Conservation (phyloP, 2,329 filamentous ascomycete species). For the Calonectria henricotiae region DNA sequence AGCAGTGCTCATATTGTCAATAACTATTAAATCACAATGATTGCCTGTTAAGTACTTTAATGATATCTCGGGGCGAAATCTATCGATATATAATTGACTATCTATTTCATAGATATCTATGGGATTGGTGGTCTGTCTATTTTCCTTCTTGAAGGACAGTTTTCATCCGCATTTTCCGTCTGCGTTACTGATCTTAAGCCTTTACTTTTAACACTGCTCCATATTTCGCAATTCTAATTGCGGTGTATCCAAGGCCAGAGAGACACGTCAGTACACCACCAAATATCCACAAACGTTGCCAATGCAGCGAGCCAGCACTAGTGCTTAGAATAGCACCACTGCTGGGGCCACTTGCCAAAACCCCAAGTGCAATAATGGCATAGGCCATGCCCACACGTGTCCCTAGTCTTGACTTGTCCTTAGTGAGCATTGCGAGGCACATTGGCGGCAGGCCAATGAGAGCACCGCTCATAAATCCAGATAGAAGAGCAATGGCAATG, state of each 20-base stretch:
- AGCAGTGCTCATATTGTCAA: too few relatives aligned
- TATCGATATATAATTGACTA: too few relatives aligned
- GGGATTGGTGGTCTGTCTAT: too few relatives aligned
- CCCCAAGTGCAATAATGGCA: slow-evolving; percentile 12
- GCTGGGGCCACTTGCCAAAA: background rate
- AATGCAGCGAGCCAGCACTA: background rate
- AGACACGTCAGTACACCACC: background rate
- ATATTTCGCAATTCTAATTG: background rate
- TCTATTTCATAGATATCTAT: too few relatives aligned
- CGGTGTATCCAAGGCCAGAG: background rate
- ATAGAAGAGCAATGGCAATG: slow-evolving; percentile 13
- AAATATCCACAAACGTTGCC: slow-evolving; percentile 3
- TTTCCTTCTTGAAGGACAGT: too few relatives aligned
- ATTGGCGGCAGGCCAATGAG: slow-evolving; percentile 8
- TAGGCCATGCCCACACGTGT: slow-evolving; percentile 18
- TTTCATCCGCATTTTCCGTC: too few relatives aligned
- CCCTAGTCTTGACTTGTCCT: slow-evolving; percentile 10
- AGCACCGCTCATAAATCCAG: slow-evolving; percentile 16
- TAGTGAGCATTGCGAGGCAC: background rate
- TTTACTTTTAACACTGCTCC: background rate
- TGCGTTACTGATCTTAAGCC: background rate
- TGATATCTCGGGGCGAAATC: too few relatives aligned
- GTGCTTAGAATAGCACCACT: slow-evolving; percentile 4
- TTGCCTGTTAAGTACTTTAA: too few relatives aligned
- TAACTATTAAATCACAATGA: too few relatives aligned